These are phyloP conservation scores for Grigorovia humatica DNA, from an alignment of 805 yeast genomes.

Conservation along the genomic window DNA sequence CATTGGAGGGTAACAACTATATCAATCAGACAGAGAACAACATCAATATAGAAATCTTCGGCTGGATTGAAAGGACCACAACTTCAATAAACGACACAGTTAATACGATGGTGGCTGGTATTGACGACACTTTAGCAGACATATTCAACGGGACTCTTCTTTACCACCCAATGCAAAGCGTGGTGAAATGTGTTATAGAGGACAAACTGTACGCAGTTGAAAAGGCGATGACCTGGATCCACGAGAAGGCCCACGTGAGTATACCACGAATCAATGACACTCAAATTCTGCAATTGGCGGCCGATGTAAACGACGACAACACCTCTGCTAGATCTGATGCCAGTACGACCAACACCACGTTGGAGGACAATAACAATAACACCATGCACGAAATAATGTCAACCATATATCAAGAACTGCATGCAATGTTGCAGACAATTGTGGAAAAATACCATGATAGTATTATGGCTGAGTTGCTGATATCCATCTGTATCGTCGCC, in stretches of 20 bases:
- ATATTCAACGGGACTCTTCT: constrained; percentile 64
- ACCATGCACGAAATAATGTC: neutral
- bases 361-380: constrained; percentile 3
- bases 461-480: constrained; percentile 36
- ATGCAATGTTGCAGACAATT: constrained; percentile 18
- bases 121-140: constrained; percentile 47
- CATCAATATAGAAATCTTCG: constrained; percentile 57
- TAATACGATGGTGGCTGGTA: constrained; percentile 41
- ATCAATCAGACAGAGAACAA: constrained; percentile 37
- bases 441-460: constrained; percentile 25
- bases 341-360: neutral
- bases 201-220: constrained; percentile 57
- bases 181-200: constrained; percentile 73
- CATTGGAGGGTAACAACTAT: constrained; percentile 43
- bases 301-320: neutral
- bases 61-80: constrained; percentile 53
- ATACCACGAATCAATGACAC: constrained; percentile 42
- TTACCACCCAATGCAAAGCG: constrained; percentile 48
- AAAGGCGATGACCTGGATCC: constrained; percentile 70
- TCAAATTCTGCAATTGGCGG: constrained; percentile 13
- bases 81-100: constrained; percentile 51
- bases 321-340: no score
- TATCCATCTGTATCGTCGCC: constrained; percentile 35
- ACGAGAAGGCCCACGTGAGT: constrained; percentile 46
- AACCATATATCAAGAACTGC: constrained; percentile 19